These are phyloP conservation scores for Calonectria naviculata DNA, from an alignment of 2,329 filamentous ascomycete species.

Conservation along the genomic window DNA sequence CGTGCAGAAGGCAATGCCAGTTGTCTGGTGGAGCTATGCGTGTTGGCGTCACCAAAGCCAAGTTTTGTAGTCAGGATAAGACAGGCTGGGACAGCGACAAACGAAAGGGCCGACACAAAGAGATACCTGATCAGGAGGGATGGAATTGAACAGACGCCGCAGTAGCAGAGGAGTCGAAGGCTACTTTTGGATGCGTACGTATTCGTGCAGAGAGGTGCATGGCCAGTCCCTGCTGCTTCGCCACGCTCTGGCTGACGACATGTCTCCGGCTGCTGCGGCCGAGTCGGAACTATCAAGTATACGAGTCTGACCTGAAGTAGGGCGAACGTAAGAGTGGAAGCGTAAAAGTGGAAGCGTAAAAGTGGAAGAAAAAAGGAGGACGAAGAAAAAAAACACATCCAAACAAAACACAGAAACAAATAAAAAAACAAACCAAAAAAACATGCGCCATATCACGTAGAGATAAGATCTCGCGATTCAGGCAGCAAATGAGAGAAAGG, in stretches of 20 bases:
- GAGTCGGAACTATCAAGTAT: neutral
- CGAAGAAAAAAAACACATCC: neutral
- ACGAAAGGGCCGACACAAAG: neutral
- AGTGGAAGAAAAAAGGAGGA: neutral
- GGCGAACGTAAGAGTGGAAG: neutral
- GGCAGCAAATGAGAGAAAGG: neutral
- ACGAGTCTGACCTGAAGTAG: neutral
- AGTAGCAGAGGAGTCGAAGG: neutral
- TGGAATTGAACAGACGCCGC: neutral
- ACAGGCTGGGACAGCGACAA: neutral
- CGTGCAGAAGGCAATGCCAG: conserved; percentile 1
- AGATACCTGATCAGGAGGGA: neutral
- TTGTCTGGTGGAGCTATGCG: conserved; percentile 8
- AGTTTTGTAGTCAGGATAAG: neutral
- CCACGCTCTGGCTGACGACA: neutral
- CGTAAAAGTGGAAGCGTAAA: neutral
- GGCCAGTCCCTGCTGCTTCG: neutral
- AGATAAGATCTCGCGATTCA: conserved; percentile 8
- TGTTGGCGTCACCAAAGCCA: conserved; percentile 6
- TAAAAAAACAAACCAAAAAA: neutral
- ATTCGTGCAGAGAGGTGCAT: neutral
- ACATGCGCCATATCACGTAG: neutral
- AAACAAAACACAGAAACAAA: neutral
- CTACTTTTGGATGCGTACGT: neutral
- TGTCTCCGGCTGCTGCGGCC: neutral